Evolutionary conservation across 225 moss, liverwort and hornwort genomes (phyloP), one percentile per base, ranked within the genome.

Genomic region (Lunularia cruciata): DNA sequence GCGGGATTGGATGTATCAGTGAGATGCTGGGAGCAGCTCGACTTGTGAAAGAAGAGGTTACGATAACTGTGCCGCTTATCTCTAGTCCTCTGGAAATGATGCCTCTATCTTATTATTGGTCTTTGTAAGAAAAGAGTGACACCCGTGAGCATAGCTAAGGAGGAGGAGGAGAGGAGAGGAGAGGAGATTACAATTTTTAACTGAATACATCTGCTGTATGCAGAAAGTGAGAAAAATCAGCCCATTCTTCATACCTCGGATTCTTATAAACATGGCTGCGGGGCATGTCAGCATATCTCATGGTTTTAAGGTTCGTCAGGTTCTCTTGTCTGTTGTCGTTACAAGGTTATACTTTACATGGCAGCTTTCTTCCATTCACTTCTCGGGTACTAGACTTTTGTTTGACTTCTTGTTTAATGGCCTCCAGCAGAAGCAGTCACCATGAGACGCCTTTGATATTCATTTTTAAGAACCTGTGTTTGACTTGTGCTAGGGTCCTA

Each of bases 221-320:
- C 60, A 76, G 71, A 59, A 77, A 49, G 14, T 98, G 33, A 87
- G 85, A 65, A 77, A 77, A 37, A 74, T 93, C 22, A 98, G 93
- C 55, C 96, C 96, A 30, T 98, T 92, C 77, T 98, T 98, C 72
- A 83, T 98, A 51, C 93, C 93, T 30, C 92, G 93, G 26, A 93
- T 98, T 73, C 73, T 98, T 36, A 98, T 98, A 77, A 98, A 98
- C 74, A 98, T 98, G 96, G 96, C 90, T 73, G 96, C 90, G 72
- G 96, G 96, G 47, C 90, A 98, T 68, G 93, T 98, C 73, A 98
- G 92, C 78, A 98, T 98, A 67, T 74, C 82, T 58, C 86, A 98
- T 78, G 91, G 96, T 33, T 93, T 98, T 47, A 90, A 93, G 96
- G 96, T 98, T 61, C n/a, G n/a, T n/a, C n/a, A n/a, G n/a, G n/a